Conservation (phyloP, 352 stramenopile genomes). For the Phytopythium vexans region DNA sequence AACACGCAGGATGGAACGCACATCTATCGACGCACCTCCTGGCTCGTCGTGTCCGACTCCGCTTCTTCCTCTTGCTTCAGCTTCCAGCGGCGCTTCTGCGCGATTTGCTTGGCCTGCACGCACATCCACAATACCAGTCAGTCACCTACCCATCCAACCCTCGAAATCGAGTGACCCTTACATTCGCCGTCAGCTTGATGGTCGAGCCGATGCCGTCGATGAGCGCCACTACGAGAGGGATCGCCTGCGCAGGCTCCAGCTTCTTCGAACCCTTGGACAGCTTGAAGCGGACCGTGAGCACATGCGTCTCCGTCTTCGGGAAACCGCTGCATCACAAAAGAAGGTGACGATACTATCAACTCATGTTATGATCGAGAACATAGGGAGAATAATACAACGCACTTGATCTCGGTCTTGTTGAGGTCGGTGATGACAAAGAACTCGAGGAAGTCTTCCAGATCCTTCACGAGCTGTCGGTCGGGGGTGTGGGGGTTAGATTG, state of each 20-base stretch:
- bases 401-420: slow-evolving; percentile 63
- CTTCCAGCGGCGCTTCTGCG: slow-evolving; percentile 73
- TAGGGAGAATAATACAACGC: slow-evolving; percentile 7
- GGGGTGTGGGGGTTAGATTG: too few relatives aligned
- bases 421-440: slow-evolving; percentile 80
- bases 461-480: slow-evolving; percentile 42
- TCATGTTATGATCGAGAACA: not conserved
- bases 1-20: not conserved
- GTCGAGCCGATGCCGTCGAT: slow-evolving; percentile 65
- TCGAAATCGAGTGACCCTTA: slow-evolving; percentile 20
- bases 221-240: slow-evolving; percentile 44
- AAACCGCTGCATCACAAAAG: slow-evolving; percentile 44
- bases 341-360: slow-evolving; percentile 1
- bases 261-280: slow-evolving; percentile 56
- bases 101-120: slow-evolving; percentile 60
- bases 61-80: slow-evolving; percentile 48
- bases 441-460: slow-evolving; percentile 66
- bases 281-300: slow-evolving; percentile 68
- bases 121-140: not conserved
- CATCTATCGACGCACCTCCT: slow-evolving; percentile 28
- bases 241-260: slow-evolving; percentile 43
- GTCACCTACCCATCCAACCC: not conserved
- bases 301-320: slow-evolving; percentile 51
- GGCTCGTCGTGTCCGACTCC: slow-evolving; percentile 7
- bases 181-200: slow-evolving; percentile 75